These are phyloP conservation scores for Ceratocystis alfenasii DNA, from an alignment of 2,329 filamentous ascomycete genomes.

Conservation along the genomic window DNA sequence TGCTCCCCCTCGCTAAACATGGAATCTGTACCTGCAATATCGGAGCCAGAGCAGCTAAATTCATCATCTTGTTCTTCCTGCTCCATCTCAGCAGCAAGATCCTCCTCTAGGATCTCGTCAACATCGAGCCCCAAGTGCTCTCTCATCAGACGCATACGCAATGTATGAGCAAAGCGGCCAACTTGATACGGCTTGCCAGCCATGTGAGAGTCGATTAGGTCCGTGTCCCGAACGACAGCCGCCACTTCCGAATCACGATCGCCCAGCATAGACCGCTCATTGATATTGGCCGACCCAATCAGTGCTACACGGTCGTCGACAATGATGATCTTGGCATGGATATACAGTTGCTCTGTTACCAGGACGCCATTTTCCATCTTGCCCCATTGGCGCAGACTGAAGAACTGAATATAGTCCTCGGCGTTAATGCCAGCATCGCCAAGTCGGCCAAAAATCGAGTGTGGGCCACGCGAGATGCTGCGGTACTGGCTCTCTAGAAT, in stretches of 20 bases:
- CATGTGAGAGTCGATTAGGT: constrained; percentile 89
- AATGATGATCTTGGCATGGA: constrained; percentile 93
- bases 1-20: constrained; percentile 6
- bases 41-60: background rate
- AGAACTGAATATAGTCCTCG: constrained; percentile 92
- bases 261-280: constrained; percentile 90
- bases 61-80: constrained; percentile 35
- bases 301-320: constrained; percentile 88
- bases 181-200: constrained; percentile 79
- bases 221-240: constrained; percentile 78
- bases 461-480: constrained; percentile 85
- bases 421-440: constrained; percentile 73
- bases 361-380: constrained; percentile 74
- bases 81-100: constrained; percentile 55
- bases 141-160: constrained; percentile 87
- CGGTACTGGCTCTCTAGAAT: constrained; percentile 97
- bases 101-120: constrained; percentile 75
- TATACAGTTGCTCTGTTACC: constrained; percentile 93
- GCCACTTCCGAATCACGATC: constrained; percentile 86
- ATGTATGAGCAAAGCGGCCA: constrained; percentile 80
- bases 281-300: constrained; percentile 97
- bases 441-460: constrained; percentile 81
- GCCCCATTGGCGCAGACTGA: constrained; percentile 83
- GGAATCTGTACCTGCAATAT: constrained; percentile 32
- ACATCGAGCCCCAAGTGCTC: constrained; percentile 95